Evolutionary conservation across 2,329 filamentous ascomycete genomes (phyloP).

Genomic region (Hypoxylon sp.): DNA sequence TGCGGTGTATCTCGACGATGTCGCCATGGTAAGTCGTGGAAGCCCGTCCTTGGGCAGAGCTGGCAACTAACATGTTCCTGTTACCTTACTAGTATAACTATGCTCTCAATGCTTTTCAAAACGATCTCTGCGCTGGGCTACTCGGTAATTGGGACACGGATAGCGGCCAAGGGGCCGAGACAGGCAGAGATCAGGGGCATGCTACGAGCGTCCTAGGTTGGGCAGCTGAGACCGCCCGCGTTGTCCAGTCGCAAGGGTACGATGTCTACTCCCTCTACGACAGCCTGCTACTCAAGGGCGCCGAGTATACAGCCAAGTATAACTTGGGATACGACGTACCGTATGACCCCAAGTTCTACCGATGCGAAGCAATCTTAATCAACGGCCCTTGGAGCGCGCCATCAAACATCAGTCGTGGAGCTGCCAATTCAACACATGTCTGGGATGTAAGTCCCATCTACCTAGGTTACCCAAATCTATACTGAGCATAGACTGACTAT

Average conservation of each 20-base stretch:
- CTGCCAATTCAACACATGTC: slow-evolving; percentile 29
- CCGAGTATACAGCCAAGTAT: slow-evolving; percentile 55
- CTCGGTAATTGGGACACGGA: slow-evolving; percentile 47
- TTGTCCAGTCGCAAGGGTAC: slow-evolving; percentile 52
- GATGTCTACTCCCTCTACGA: slow-evolving; percentile 51
- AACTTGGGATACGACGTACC: slow-evolving; percentile 52
- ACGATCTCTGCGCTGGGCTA: slow-evolving; percentile 54
- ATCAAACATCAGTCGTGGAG: slow-evolving; percentile 46
- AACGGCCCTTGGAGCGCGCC: slow-evolving; percentile 53
- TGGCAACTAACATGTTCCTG: neutral
- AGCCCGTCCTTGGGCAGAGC: neutral
- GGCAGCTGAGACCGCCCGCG: slow-evolving; percentile 51
- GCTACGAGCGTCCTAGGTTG: slow-evolving; percentile 50
- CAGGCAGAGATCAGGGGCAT: slow-evolving; percentile 55
- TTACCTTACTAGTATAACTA: slow-evolving; percentile 52
- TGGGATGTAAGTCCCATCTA: slow-evolving; percentile 41
- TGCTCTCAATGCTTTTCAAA: slow-evolving; percentile 52
- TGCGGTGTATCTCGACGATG: slow-evolving; percentile 56
- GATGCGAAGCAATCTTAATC: slow-evolving; percentile 56
- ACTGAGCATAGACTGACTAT: slow-evolving; percentile 12
- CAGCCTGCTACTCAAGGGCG: slow-evolving; percentile 52
- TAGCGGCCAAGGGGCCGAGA: slow-evolving; percentile 54
- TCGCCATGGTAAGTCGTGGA: slow-evolving; percentile 47
- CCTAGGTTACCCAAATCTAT: too few species aligned
- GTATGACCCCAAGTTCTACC: slow-evolving; percentile 53